Conservation (phyloP, 208 protist genomes). For the Novymonas esmeraldas region DNA sequence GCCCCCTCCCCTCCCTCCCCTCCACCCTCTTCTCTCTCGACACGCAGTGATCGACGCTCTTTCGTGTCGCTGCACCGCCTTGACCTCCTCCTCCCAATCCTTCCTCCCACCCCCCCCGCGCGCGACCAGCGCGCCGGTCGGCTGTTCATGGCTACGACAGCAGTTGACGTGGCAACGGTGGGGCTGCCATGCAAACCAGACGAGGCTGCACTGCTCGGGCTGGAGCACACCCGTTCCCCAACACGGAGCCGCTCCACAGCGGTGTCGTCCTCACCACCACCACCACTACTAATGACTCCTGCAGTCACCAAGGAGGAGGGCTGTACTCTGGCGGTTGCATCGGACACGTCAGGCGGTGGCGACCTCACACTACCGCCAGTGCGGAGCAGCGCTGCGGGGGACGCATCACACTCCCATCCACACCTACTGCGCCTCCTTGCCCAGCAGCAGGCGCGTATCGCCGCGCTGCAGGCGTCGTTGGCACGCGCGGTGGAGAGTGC, state of each 20-base stretch:
- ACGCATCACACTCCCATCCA: neutral
- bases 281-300: no score
- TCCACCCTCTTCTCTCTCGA: neutral
- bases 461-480: slow-evolving; percentile 20
- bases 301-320: no score
- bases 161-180: no score
- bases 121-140: neutral
- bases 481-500: neutral
- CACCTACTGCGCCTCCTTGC: slow-evolving; percentile 19
- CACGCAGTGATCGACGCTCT: no score
- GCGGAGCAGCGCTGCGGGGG: neutral
- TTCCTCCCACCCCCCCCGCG: neutral
- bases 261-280: no score
- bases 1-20: neutral
- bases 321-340: no score
- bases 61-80: neutral
- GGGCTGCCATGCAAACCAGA: no score
- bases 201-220: no score
- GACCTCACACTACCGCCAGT: neutral
- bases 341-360: no score
- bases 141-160: no score
- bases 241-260: no score
- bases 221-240: no score
- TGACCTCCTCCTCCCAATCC: neutral
- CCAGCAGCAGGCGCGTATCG: slow-evolving; percentile 33